phyloP scores from a whole-genome alignment of 2,329 filamentous ascomycete species.

The Microdochium bolleyi region DNA sequence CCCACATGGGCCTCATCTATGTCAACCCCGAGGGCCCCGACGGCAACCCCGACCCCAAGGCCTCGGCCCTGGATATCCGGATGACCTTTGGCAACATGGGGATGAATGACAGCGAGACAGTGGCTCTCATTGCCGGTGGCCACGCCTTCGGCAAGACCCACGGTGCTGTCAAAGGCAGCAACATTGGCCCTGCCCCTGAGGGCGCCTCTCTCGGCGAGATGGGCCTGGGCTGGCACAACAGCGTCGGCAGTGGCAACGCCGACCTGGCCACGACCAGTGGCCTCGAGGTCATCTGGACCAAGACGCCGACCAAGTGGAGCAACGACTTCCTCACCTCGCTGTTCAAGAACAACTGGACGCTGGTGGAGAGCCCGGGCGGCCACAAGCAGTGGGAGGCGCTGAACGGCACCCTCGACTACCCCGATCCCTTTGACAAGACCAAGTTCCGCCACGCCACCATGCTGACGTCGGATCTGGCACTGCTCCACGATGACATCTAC shows the following conservation, averaged over 20 bases:
- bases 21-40: slow-evolving; percentile 76
- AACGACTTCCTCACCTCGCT: slow-evolving; percentile 69
- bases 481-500: slow-evolving; percentile 64
- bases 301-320: slow-evolving; percentile 68
- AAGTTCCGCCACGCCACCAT: slow-evolving; percentile 71
- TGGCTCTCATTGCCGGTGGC: slow-evolving; percentile 70
- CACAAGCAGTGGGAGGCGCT: slow-evolving; percentile 73
- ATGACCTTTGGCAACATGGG: slow-evolving; percentile 71
- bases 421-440: slow-evolving; percentile 60
- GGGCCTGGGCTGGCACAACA: slow-evolving; percentile 67
- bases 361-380: slow-evolving; percentile 66
- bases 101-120: slow-evolving; percentile 78
- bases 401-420: slow-evolving; percentile 57
- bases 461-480: slow-evolving; percentile 67
- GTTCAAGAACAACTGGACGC: slow-evolving; percentile 72
- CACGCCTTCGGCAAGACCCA: slow-evolving; percentile 79
- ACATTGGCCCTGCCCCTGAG: slow-evolving; percentile 62
- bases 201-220: slow-evolving; percentile 56
- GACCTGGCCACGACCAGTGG: slow-evolving; percentile 67
- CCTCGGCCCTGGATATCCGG: slow-evolving; percentile 64
- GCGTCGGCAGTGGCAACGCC: slow-evolving; percentile 57
- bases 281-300: slow-evolving; percentile 74
- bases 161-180: slow-evolving; percentile 56
- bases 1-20: slow-evolving; percentile 74
- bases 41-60: slow-evolving; percentile 60